Percentiles rank a stretch among this genome's conserved stretches.
Evolutionary conservation across 441 rosid species (phyloP).

Genomic region (Corymbia calophylla): DNA sequence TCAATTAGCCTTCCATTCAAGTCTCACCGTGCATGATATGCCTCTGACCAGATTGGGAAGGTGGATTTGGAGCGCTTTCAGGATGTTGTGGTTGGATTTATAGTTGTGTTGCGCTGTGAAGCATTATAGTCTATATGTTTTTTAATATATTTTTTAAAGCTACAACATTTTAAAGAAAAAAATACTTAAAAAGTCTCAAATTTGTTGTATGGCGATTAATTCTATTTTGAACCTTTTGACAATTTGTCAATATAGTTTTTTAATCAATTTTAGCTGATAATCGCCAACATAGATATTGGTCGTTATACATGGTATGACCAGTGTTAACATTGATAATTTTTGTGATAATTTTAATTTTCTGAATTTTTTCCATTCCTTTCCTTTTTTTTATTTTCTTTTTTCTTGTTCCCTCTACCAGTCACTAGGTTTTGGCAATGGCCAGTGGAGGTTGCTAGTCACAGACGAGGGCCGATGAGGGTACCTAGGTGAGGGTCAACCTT

Average conservation of each 20-base stretch:
- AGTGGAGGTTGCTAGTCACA: too few species aligned
- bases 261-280: too few species aligned
- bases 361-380: too few species aligned
- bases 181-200: too few species aligned
- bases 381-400: too few species aligned
- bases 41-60: not conserved
- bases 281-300: fast-evolving
- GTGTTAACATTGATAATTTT: too few species aligned
- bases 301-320: fast-evolving
- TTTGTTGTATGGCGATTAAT: too few species aligned
- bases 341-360: too few species aligned
- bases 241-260: not conserved
- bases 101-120: not conserved
- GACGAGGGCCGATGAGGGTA: too few species aligned
- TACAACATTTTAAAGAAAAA: not conserved
- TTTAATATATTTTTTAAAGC: not conserved
- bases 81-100: not conserved
- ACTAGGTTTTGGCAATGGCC: too few species aligned
- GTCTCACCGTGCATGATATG: not conserved
- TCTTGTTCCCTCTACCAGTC: too few species aligned
- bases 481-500: not conserved
- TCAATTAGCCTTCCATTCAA: not conserved
- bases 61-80: not conserved
- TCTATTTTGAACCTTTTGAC: fast-evolving
- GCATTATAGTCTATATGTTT: not conserved